Base-by-base conservation (phyloP, 108 stramenopile species). In the Nannochloropsis salina region DNA sequence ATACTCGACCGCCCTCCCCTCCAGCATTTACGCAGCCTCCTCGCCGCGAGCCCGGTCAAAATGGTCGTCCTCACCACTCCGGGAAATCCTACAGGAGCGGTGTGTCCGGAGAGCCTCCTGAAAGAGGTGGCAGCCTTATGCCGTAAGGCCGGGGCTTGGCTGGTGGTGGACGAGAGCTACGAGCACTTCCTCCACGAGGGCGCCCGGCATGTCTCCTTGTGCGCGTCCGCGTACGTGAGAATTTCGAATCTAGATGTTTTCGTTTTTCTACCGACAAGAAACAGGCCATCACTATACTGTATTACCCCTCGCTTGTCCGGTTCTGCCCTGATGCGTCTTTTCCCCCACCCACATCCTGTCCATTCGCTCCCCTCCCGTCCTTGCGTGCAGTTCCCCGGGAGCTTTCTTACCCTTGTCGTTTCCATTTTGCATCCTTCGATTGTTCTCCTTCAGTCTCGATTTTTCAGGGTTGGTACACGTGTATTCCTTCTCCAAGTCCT, bases 151-250 rank as follows among this genome's bases (percentile, higher is more conserved):
- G 88, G 89, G 22, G 92, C 91, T 1, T 98, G 95, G 96, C 89
- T 97, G 43, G 91, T 96, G 9, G 86, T 98, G 85, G 97, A 98
- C 88, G 94, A 95, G 83, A 96, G 96, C 12, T 98, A 98, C 88
- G 95, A 96, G 83, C 94, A 96, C 86, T 98, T 98, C 90, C 93
- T 94, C 83, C 87, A 90, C 44, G 91, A 88, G 21, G 88, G 87
- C 9, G 88, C 87, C n/a, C 41, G 83, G 86, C 87, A 87, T 8
- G 61, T 74, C 2, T 74, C 61, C n/a, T 74, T 74, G 61, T 74
- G 61, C n/a, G 61, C 61, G 61, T n/a, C 3, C 5, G n/a, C 15
- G 61, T 74, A 74, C 20, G 61, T 74, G 1, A 74, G 31, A 31
- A 1, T 1, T 1, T 31, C 31, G 1, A 31, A 31, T 31, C 31